Evolutionary conservation across 169 alveolate species (phyloP).

Genomic region (Plasmodium berghei): DNA sequence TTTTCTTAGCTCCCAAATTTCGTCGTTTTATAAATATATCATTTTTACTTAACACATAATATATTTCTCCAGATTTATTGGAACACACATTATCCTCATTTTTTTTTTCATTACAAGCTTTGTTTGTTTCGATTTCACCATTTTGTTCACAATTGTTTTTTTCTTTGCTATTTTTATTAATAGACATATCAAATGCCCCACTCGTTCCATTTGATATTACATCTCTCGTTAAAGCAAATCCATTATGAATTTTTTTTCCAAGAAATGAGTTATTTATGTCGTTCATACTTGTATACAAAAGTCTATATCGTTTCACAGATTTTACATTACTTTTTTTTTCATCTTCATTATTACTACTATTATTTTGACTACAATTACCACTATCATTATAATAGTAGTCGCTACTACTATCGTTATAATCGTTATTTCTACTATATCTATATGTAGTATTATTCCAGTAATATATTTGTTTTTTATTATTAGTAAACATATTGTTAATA

Average conservation of each 20-base stretch:
- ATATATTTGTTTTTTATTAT: conserved; percentile 16
- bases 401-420: conserved; percentile 11
- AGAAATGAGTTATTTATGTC: background rate
- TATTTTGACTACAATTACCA: background rate
- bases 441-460: conserved; percentile 6
- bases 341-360: background rate
- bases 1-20: background rate
- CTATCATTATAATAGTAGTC: conserved; percentile 12
- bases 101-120: background rate
- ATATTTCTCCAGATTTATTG: background rate
- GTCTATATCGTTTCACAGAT: background rate
- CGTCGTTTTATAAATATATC: background rate
- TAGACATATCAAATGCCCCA: no score
- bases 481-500: conserved; percentile 54
- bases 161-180: background rate
- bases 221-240: conserved; percentile 7
- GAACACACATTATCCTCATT: background rate
- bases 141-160: background rate
- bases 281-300: background rate
- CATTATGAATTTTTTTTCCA: conserved; percentile 17
- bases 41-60: background rate
- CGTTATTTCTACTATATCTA: conserved; percentile 23
- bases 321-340: background rate
- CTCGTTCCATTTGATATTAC: background rate
- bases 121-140: background rate